Percentiles rank a stretch among this genome's conserved stretches.
Evolutionary conservation across 2,329 filamentous ascomycete genomes (phyloP).

Genomic region (Whalleya microplaca): DNA sequence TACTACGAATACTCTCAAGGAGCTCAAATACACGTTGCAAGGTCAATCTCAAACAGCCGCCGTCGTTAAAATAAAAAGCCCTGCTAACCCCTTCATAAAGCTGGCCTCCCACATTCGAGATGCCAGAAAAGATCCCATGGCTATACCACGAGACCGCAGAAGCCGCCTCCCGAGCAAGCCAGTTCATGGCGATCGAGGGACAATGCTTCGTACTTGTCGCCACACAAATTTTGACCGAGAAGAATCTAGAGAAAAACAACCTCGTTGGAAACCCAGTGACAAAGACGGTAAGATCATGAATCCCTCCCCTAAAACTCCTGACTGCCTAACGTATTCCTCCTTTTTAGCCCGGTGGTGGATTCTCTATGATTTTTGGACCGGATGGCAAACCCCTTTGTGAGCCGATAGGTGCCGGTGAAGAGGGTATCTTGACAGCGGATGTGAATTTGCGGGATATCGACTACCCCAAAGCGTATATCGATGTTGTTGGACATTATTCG

Average conservation of each 20-base stretch:
- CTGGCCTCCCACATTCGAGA: conserved; percentile 41
- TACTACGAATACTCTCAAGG: conserved; percentile 42
- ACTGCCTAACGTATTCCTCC: conserved; percentile 17
- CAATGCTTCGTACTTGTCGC: conserved; percentile 46
- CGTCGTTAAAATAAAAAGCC: neutral
- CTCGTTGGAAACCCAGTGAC: conserved; percentile 43
- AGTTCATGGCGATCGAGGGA: conserved; percentile 49
- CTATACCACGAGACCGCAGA: conserved; percentile 41
- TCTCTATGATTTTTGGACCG: conserved; percentile 54
- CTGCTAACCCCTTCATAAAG: conserved; percentile 27
- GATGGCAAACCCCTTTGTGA: conserved; percentile 52
- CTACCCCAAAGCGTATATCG: conserved; percentile 44
- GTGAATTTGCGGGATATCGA: conserved; percentile 50
- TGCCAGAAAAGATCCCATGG: conserved; percentile 41
- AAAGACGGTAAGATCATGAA: conserved; percentile 34
- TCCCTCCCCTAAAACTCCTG: neutral
- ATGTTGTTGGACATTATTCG: conserved; percentile 43
- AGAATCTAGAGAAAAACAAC: conserved; percentile 45
- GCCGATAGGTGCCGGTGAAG: conserved; percentile 42
- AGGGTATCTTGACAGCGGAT: conserved; percentile 55
- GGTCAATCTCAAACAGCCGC: conserved; percentile 18
- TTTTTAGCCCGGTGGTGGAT: conserved; percentile 46
- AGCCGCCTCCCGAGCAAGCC: conserved; percentile 40
- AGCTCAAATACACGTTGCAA: conserved; percentile 40
- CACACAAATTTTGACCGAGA: conserved; percentile 45